A percentile compares a stretch with the other conserved stretches of the same genome.
Conservation (phyloP, 2,329 filamentous ascomycete species). For the Juglanconis oblonga region DNA sequence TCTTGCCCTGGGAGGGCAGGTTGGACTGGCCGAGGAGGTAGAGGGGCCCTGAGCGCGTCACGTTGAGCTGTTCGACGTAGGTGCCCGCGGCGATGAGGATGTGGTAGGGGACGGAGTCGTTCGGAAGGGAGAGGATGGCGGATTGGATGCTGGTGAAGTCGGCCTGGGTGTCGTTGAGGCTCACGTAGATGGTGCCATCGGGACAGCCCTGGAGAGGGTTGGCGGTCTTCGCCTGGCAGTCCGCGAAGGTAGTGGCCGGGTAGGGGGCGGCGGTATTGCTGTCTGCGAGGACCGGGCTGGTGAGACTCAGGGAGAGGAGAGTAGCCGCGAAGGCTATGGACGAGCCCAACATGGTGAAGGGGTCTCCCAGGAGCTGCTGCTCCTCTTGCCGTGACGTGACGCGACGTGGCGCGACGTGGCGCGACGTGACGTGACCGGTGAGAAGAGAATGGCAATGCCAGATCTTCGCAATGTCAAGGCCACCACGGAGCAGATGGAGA, state of each 20-base stretch:
- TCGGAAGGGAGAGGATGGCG: constrained; percentile 37
- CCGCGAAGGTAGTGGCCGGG: constrained; percentile 28
- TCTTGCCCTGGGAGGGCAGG: constrained; percentile 29
- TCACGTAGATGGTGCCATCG: constrained; percentile 39
- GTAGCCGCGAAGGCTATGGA: constrained; percentile 15
- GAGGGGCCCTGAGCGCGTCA: constrained; percentile 59
- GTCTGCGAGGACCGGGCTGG: constrained; percentile 15
- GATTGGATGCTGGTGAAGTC: constrained; percentile 37
- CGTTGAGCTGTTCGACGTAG: constrained; percentile 64
- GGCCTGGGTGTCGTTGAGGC: constrained; percentile 31
- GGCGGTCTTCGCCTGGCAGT: constrained; percentile 31
- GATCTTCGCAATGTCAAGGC: neutral
- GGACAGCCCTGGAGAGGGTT: constrained; percentile 37
- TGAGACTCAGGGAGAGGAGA: constrained; percentile 1
- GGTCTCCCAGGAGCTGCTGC: neutral
- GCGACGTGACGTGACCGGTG: too few relatives aligned
- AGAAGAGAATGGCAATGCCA: too few relatives aligned
- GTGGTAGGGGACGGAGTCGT: constrained; percentile 42
- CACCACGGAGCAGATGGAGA: neutral
- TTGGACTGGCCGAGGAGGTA: constrained; percentile 58
- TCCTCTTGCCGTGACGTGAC: neutral
- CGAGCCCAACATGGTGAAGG: constrained; percentile 11
- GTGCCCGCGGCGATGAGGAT: constrained; percentile 60
- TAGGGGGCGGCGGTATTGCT: constrained; percentile 8
- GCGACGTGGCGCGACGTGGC: too few relatives aligned